Percentiles rank a stretch among this genome's conserved stretches.
Evolutionary conservation across 495 filamentous ascomycete species (phyloP).

Genomic region (Tuber umbilicatum): DNA sequence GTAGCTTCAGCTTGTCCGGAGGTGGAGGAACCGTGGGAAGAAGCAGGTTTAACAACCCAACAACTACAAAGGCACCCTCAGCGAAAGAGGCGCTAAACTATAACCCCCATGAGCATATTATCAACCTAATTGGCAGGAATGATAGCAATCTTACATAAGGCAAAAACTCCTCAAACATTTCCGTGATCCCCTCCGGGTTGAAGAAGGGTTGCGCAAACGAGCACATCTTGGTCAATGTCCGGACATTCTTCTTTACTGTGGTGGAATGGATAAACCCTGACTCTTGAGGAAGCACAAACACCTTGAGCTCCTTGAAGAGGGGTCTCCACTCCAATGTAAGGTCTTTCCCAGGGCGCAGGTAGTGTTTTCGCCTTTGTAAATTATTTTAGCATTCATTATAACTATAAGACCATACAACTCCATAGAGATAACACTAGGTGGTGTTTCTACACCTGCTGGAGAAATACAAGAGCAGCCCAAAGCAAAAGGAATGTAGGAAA

Average conservation of each 20-base stretch:
- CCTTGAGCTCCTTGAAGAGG: conserved; percentile 83
- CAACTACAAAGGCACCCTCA: conserved; percentile 79
- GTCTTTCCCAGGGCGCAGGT: conserved; percentile 80
- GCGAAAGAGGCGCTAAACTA: conserved; percentile 86
- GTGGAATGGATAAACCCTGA: conserved; percentile 58
- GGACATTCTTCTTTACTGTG: conserved; percentile 60
- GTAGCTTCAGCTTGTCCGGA: conserved; percentile 60
- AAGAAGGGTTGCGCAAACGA: conserved; percentile 87
- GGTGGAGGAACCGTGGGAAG: conserved; percentile 78
- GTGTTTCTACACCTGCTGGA: conserved; percentile 33
- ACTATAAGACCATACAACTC: conserved; percentile 34
- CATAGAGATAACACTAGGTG: conserved; percentile 34
- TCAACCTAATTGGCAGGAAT: conserved; percentile 6
- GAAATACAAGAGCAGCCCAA: conserved; percentile 22
- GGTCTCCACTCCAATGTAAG: conserved; percentile 87
- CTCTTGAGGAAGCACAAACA: conserved; percentile 78
- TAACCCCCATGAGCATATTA: conserved; percentile 31
- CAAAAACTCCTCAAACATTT: conserved; percentile 86
- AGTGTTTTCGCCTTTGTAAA: conserved; percentile 75
- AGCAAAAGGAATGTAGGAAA: conserved; percentile 41
- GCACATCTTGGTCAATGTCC: conserved; percentile 77
- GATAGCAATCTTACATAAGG: conserved; percentile 51
- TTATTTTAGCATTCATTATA: conserved; percentile 42
- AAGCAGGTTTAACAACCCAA: conserved; percentile 74
- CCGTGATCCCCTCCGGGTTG: conserved; percentile 74